Evolutionary conservation across 495 filamentous ascomycete genomes (phyloP).

Genomic region (Talaromyces ruber): DNA sequence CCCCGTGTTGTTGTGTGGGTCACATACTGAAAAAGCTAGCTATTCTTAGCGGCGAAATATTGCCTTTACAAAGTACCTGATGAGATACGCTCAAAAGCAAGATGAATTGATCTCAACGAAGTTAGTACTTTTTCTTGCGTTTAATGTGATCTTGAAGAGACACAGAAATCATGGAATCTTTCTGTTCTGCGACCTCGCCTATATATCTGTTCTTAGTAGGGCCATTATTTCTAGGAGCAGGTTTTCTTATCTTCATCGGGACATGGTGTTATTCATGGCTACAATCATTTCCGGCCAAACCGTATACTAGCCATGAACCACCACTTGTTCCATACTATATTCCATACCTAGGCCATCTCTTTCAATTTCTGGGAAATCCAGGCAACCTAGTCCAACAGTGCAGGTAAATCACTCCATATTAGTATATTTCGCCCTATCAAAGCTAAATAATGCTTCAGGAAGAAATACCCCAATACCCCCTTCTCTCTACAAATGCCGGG

Average conservation of each 20-base stretch:
- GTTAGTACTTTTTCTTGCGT: background rate
- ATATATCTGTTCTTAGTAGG: background rate
- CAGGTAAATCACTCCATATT: background rate
- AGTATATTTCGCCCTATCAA: background rate
- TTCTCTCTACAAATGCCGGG: constrained; percentile 6
- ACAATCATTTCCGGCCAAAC: background rate
- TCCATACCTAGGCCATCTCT: constrained; percentile 6
- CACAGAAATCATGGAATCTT: background rate
- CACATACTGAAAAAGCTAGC: background rate
- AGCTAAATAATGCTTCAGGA: background rate
- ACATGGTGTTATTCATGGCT: background rate
- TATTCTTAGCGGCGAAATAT: background rate
- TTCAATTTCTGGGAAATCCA: constrained; percentile 3
- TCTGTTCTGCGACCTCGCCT: background rate
- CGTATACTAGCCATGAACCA: background rate
- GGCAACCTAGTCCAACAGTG: background rate
- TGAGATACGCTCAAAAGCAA: background rate
- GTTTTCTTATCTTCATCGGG: background rate
- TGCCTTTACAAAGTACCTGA: background rate
- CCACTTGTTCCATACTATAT: constrained; percentile 6
- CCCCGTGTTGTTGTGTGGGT: background rate
- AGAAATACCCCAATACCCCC: constrained; percentile 2
- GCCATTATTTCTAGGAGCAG: background rate
- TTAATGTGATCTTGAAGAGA: background rate
- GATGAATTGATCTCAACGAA: background rate